Evolutionary conservation across 805 yeast genomes (phyloP).

Genomic region (Schwanniomyces pseudopolymorphus): DNA sequence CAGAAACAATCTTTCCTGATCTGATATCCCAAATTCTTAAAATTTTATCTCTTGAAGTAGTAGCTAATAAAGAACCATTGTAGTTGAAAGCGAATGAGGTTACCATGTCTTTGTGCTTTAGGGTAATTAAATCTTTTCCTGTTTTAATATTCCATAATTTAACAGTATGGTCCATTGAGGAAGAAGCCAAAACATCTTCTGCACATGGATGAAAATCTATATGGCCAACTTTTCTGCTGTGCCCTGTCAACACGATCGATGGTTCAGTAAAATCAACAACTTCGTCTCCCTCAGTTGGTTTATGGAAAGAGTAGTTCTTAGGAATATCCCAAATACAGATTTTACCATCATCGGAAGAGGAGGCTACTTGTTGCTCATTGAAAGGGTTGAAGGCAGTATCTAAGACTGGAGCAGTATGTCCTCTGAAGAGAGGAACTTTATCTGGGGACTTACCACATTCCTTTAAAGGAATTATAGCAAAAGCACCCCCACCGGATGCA

Average conservation of each 20-base stretch:
- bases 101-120: constrained; percentile 86
- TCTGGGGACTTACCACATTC: constrained; percentile 95
- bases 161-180: constrained; percentile 87
- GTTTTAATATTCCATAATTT: constrained; percentile 87
- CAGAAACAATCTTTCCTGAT: constrained; percentile 68
- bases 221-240: constrained; percentile 90
- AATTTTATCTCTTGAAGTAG: constrained; percentile 87
- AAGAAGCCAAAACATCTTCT: constrained; percentile 79
- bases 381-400: constrained; percentile 97
- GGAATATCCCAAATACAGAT: constrained; percentile 90
- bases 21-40: constrained; percentile 91
- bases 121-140: constrained; percentile 66
- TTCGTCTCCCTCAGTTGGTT: constrained; percentile 53
- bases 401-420: constrained; percentile 91
- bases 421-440: constrained; percentile 87
- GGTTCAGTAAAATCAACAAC: constrained; percentile 69
- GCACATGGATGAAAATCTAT: constrained; percentile 89
- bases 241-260: constrained; percentile 72
- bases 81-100: constrained; percentile 91
- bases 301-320: constrained; percentile 68
- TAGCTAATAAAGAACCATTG: constrained; percentile 83
- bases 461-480: constrained; percentile 83
- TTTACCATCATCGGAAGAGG: constrained; percentile 78
- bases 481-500: constrained; percentile 96
- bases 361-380: constrained; percentile 68